These are phyloP conservation scores for Fusarium sterilihyphosum DNA, from an alignment of 2,329 filamentous ascomycete species.

Conservation along the genomic window DNA sequence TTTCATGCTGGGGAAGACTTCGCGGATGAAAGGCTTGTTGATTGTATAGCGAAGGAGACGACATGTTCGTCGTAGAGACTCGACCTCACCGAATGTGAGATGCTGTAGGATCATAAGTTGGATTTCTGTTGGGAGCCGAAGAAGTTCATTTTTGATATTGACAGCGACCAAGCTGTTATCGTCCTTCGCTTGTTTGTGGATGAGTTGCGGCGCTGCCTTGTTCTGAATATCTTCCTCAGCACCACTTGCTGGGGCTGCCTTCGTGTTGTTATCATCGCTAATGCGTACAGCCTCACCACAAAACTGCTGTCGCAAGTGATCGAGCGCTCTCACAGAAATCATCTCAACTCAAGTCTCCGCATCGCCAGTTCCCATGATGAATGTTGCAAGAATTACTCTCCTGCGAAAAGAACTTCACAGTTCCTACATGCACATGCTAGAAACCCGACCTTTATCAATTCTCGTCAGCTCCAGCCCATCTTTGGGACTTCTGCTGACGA, in stretches of 20 bases:
- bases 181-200: accelerated
- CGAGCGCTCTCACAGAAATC: not conserved
- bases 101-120: slow-evolving; percentile 53
- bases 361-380: not conserved
- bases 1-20: slow-evolving; percentile 49
- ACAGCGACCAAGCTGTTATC: not conserved
- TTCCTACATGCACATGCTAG: not conserved
- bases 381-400: not conserved
- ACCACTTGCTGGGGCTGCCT: not conserved
- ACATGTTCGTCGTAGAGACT: slow-evolving; percentile 55
- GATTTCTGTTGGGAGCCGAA: slow-evolving; percentile 54
- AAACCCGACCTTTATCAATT: not conserved
- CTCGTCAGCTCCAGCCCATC: not conserved
- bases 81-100: slow-evolving; percentile 56
- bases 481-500: not conserved
- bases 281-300: not conserved
- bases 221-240: not conserved
- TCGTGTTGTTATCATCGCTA: not conserved
- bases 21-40: slow-evolving; percentile 48
- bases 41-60: slow-evolving; percentile 49
- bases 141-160: slow-evolving; percentile 31
- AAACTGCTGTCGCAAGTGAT: not conserved
- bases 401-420: not conserved
- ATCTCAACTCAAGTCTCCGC: not conserved
- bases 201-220: not conserved